Evolutionary conservation across 306 rosid species (phyloP).

Genomic region (Rosa persica): DNA sequence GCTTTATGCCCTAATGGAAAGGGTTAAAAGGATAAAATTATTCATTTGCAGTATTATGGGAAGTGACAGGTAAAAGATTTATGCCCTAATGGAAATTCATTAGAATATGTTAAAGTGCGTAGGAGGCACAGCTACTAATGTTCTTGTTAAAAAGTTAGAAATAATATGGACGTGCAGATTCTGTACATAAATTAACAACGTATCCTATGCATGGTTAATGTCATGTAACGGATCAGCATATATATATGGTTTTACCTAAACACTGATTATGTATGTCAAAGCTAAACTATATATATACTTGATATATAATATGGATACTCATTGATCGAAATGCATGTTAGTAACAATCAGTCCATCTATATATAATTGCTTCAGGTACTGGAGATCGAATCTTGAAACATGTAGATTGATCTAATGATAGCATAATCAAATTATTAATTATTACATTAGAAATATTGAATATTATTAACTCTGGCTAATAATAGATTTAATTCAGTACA

Average conservation of each 20-base stretch:
- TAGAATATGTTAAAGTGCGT: background rate
- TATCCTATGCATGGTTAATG: background rate
- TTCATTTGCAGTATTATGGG: background rate
- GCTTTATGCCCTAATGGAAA: slow-evolving; percentile 13
- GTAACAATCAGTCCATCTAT: background rate
- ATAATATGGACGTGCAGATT: background rate
- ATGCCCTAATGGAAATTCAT: background rate
- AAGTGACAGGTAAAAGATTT: background rate
- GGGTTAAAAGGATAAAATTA: slow-evolving; percentile 1
- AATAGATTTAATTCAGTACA: background rate
- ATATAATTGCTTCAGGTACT: background rate
- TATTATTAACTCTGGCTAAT: background rate
- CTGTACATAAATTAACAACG: background rate
- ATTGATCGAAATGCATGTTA: background rate
- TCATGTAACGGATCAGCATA: background rate
- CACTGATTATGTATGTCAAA: background rate
- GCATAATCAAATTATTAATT: background rate
- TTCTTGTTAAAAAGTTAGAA: background rate
- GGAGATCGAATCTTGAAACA: background rate
- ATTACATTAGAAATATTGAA: background rate
- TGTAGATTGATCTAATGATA: background rate
- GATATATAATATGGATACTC: background rate
- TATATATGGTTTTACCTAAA: background rate
- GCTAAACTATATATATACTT: background rate
- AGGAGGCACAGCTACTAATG: background rate